Conservation (phyloP, 2,329 filamentous ascomycete species). For the Thelonectria olida region DNA sequence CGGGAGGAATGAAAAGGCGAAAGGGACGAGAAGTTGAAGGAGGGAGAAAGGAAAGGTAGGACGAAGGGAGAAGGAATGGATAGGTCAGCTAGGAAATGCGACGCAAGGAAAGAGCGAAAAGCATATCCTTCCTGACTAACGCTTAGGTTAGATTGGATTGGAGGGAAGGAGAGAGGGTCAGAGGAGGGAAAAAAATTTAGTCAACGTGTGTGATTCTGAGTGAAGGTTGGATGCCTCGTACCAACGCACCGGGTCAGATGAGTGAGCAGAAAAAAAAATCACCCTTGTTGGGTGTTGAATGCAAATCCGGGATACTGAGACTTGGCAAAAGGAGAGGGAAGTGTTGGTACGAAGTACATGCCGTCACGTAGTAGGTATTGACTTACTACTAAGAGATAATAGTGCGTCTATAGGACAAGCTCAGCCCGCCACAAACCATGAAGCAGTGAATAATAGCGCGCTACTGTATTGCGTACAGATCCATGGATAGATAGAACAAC, state of each 20-base stretch:
- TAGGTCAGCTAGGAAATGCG: constrained; percentile 5
- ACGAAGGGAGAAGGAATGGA: constrained; percentile 17
- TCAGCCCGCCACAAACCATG: neutral
- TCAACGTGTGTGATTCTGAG: constrained; percentile 16
- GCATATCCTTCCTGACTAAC: too few species aligned
- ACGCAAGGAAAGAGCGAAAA: neutral
- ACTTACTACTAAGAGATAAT: neutral
- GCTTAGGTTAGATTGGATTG: constrained; percentile 14
- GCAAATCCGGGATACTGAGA: constrained; percentile 4
- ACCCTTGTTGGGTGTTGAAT: neutral
- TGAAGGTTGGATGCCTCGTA: constrained; percentile 6
- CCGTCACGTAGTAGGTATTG: neutral
- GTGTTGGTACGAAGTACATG: too few species aligned
- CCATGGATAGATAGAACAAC: neutral
- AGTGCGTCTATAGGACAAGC: neutral
- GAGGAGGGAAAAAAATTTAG: constrained; percentile 1
- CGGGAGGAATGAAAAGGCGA: neutral
- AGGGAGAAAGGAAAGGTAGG: constrained; percentile 8
- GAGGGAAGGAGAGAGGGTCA: constrained; percentile 8
- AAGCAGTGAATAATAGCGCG: neutral
- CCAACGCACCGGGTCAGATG: constrained; percentile 13
- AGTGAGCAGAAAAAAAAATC: neutral
- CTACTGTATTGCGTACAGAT: neutral
- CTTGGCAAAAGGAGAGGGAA: neutral
- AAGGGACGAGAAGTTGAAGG: neutral